Evolutionary conservation across 148 eudicot species (phyloP), one percentile per base, ranked within the genome.

Genomic region (Simmondsia chinensis): DNA sequence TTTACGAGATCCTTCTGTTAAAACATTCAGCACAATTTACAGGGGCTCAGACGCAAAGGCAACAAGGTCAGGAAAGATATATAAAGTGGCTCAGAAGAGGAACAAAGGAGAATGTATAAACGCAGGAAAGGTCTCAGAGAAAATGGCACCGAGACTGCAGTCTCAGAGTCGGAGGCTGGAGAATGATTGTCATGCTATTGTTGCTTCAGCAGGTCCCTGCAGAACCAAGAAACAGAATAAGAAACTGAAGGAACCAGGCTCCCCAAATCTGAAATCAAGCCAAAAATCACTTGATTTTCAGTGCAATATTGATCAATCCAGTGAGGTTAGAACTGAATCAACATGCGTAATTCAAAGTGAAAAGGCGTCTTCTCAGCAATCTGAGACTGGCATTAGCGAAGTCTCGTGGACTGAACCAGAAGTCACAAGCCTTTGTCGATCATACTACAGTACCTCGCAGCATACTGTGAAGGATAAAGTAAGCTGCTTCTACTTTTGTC

Each of bases 381-480:
- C 81, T 40, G 64, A 73, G 61, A 69, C 66, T 60, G 59, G 43
- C 56, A 64, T 37, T 29, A 67, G 72, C 59, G 20, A 28, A 27
- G 57, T 49, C 54, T 50, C 82, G 25, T 62, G 61, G 58, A 46
- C 48, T 15, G 74, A 68, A 10, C 27, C 40, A 63, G 69, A 69
- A 50, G 56, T 61, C 16, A 52, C 43, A 50, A 50, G 56, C 46
- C 56, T 33, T 20, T 56, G 33, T 35, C 47, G n/a, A 14, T 64
- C 63, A 50, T 33, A 56, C 31, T 35, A 48, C 30, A 48, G 50
- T 19, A 36, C 38, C 23, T 48, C 39, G 63, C 57, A 28, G 30
- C 53, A 56, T 9, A 33, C 34, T 16, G 72, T 29, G 32, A 21
- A 23, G 34, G 33, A 28, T 23, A 42, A 52, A 42, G 73, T 63